Base-by-base conservation (phyloP, 768 basidiomycete species). In the Fomitopsis serialis region DNA sequence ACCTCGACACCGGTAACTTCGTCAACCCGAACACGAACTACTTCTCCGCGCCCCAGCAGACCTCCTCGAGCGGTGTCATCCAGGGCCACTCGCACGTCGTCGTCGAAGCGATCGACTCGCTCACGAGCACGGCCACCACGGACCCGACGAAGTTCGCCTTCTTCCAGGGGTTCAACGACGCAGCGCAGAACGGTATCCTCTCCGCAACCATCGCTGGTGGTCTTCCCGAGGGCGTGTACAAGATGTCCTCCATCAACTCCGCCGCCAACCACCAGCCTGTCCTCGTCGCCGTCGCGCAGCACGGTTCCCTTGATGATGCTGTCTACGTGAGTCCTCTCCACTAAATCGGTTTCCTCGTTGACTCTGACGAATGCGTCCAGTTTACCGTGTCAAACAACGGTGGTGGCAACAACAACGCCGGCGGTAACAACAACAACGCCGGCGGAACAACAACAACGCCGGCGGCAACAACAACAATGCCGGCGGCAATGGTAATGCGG, bases 11-110 rank as follows among this genome's bases (percentile, higher is more conserved):
- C 21, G 87, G 87, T 27, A 71, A 71, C 63, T 88, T 87, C 63
- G 78, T 77, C 42, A 85, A 84, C 62, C 71, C 81, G 3, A 52
- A 72, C 23, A 40, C 58, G 15, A 85, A 78, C 61, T 86, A 79
- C 70, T 74, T 77, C 54, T 63, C 74, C 23, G 76, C 81, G 10
- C 86, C 86, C 1, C 78, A 80, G 66, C 70, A 70, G 45, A 61
- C 79, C 34, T 72, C 81, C 64, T 59, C 17, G 0, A 54, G 69
- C 29, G 76, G 76, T 24, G 57, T 66, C 50, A 74, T 80, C 63
- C 55, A 69, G 40, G 84, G 84, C 48, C 80, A 82, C 71, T 73
- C 74, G 7, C 82, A 84, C 69, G 68, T 84, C 61, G 78, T 78
- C 45, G 62, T 85, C 54, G 75, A 85, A 65, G 34, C 55, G 54